These are phyloP conservation scores for Candida sithepensis DNA, from an alignment of 805 yeast genomes.

Conservation along the genomic window DNA sequence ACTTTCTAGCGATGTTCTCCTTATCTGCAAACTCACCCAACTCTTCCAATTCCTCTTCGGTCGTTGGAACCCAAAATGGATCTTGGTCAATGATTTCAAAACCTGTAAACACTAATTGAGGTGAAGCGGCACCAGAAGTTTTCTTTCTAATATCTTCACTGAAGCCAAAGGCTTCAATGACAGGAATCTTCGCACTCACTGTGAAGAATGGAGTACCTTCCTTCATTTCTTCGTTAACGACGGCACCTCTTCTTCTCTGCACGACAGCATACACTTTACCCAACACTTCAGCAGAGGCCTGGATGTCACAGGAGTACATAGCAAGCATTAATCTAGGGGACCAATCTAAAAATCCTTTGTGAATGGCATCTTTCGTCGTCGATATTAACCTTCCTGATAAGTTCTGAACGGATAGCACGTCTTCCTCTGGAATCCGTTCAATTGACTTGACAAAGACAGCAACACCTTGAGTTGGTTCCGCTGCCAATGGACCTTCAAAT, in stretches of 20 bases:
- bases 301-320: slow-evolving; percentile 91
- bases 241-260: slow-evolving; percentile 80
- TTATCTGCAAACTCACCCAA: slow-evolving; percentile 89
- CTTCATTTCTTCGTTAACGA: slow-evolving; percentile 89
- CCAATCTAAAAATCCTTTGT: slow-evolving; percentile 68
- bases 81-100: slow-evolving; percentile 83
- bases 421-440: slow-evolving; percentile 24
- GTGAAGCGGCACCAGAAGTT: slow-evolving; percentile 96
- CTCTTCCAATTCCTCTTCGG: slow-evolving; percentile 93
- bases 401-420: slow-evolving; percentile 38
- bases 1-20: slow-evolving; percentile 84
- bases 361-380: slow-evolving; percentile 68
- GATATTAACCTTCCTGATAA: slow-evolving; percentile 72
- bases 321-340: slow-evolving; percentile 91
- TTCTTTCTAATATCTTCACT: slow-evolving; percentile 90
- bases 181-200: slow-evolving; percentile 81
- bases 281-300: slow-evolving; percentile 88
- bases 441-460: slow-evolving; percentile 48
- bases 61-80: slow-evolving; percentile 99
- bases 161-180: slow-evolving; percentile 94
- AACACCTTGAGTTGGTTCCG: slow-evolving; percentile 85
- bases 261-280: slow-evolving; percentile 96
- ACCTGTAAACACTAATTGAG: slow-evolving; percentile 89
- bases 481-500: slow-evolving; percentile 81
- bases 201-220: slow-evolving; percentile 98